Conservation (phyloP, 2,329 filamentous ascomycete genomes). For the Aspergillus tamarii region DNA sequence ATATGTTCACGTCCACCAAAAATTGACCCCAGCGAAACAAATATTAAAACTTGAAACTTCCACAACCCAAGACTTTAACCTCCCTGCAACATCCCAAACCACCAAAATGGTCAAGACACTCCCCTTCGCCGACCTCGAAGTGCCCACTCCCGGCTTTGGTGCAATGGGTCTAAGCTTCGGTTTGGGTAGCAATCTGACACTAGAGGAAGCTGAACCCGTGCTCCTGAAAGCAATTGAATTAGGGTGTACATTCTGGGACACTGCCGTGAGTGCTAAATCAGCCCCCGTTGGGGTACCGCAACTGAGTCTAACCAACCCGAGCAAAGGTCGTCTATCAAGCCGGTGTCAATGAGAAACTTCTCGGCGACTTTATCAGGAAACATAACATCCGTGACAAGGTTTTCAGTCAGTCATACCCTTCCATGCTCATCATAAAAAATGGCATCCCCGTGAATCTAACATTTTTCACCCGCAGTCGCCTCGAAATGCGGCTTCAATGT, state of each 20-base stretch:
- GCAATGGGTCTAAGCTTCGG: conserved; percentile 55
- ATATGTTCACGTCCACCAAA: neutral
- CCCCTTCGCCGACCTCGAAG: conserved; percentile 43
- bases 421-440: neutral
- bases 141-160: conserved; percentile 52
- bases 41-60: neutral
- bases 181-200: conserved; percentile 46
- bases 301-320: neutral
- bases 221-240: conserved; percentile 54
- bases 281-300: rapidly evolving
- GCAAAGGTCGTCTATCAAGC: conserved; percentile 49
- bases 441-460: neutral
- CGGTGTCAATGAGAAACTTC: conserved; percentile 54
- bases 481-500: conserved; percentile 53
- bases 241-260: conserved; percentile 53
- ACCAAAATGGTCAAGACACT: conserved; percentile 47
- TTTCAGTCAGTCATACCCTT: conserved; percentile 41
- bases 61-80: too few relatives aligned
- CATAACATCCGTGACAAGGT: conserved; percentile 55
- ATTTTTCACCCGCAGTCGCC: conserved; percentile 39
- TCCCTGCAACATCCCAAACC: too few relatives aligned
- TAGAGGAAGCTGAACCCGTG: conserved; percentile 54
- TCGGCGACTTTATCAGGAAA: conserved; percentile 56
- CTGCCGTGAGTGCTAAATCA: conserved; percentile 39
- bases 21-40: neutral